These are phyloP conservation scores for Tylopilus vinaceipallidus DNA, from an alignment of 768 basidiomycete genomes.

Conservation along the genomic window DNA sequence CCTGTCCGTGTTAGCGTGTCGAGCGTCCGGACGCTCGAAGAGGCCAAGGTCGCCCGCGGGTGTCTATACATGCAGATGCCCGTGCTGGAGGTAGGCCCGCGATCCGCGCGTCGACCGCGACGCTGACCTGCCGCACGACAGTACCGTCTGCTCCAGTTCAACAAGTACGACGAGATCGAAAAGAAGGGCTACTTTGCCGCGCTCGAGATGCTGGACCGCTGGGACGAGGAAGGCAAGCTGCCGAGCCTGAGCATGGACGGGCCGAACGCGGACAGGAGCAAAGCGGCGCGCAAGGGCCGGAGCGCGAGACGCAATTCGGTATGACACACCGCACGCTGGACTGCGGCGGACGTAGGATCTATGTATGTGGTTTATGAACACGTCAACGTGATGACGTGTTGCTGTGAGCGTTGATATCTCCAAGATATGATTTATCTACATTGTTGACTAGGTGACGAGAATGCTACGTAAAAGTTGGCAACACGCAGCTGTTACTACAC, in stretches of 20 bases:
- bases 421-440: constrained; percentile 23
- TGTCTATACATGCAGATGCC: constrained; percentile 95
- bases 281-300: constrained; percentile 58
- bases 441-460: constrained; percentile 15
- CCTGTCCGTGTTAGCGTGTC: constrained; percentile 63
- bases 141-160: constrained; percentile 91
- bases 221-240: constrained; percentile 82
- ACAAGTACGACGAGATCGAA: constrained; percentile 86
- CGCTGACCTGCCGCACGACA: constrained; percentile 27
- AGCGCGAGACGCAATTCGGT: constrained; percentile 79
- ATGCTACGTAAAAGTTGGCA: constrained; percentile 2
- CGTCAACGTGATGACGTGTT: no score
- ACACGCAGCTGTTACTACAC: constrained; percentile 22
- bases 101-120: neutral
- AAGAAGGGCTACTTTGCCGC: constrained; percentile 78
- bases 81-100: constrained; percentile 74
- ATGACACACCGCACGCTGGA: constrained; percentile 19
- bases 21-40: constrained; percentile 91
- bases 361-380: no score
- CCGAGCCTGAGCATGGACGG: constrained; percentile 71
- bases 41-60: constrained; percentile 86
- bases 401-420: no score
- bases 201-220: constrained; percentile 64
- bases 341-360: neutral
- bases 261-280: constrained; percentile 43